phyloP scores from a whole-genome alignment of 495 filamentous ascomycete species.

The Chaetomium tenue region DNA sequence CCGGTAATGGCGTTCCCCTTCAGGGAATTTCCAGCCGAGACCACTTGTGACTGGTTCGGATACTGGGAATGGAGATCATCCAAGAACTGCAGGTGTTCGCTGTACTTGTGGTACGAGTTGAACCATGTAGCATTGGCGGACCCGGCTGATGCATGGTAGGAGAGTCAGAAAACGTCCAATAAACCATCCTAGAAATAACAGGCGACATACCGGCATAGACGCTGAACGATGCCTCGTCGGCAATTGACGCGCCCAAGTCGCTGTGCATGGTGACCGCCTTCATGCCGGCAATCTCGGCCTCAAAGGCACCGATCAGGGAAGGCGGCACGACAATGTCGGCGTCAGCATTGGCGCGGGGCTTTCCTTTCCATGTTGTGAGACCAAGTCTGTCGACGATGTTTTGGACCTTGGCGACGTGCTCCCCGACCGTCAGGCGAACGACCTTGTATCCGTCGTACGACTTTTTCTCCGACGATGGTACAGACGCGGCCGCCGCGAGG shows the following conservation, averaged over 20 bases:
- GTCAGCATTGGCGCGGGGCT: conserved; percentile 23
- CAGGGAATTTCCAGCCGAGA: conserved; percentile 51
- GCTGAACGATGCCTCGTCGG: conserved; percentile 26
- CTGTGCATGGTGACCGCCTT: conserved; percentile 33
- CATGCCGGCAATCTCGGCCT: conserved; percentile 24
- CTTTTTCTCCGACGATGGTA: conserved; percentile 23
- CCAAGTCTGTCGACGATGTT: conserved; percentile 32
- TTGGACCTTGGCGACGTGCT: conserved; percentile 28
- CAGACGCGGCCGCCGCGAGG: conserved; percentile 19
- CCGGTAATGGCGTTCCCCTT: conserved; percentile 55
- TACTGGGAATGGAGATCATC: conserved; percentile 50
- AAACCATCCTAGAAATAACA: too few species aligned
- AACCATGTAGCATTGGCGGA: conserved; percentile 49
- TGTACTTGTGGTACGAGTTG: conserved; percentile 56
- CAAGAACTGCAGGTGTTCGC: conserved; percentile 55
- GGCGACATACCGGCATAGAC: conserved; percentile 30
- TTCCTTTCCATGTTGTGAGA: conserved; percentile 36
- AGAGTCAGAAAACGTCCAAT: too few species aligned
- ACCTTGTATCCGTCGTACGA: conserved; percentile 37
- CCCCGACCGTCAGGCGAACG: conserved; percentile 24
- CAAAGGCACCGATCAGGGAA: conserved; percentile 27
- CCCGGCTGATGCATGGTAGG: conserved; percentile 20
- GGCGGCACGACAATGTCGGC: conserved; percentile 38
- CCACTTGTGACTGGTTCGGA: conserved; percentile 52
- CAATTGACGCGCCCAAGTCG: conserved; percentile 34